Percentiles rank a stretch among this genome's conserved stretches.
These are phyloP conservation scores for Calonectria fujianensis DNA, from an alignment of 2,329 filamentous ascomycete genomes.

Conservation along the genomic window DNA sequence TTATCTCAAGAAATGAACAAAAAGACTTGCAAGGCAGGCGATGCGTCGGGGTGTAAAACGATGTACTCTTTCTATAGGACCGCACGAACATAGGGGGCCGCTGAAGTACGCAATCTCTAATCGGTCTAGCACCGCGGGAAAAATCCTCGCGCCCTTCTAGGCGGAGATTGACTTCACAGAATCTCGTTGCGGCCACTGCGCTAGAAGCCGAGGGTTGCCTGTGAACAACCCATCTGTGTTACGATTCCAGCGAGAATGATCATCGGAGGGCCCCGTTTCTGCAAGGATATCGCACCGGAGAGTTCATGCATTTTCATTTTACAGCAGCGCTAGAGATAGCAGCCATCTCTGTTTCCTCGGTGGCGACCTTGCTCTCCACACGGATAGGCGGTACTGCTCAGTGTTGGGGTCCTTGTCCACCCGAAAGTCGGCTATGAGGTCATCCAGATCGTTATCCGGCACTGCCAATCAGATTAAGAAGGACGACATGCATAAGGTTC, in stretches of 20 bases:
- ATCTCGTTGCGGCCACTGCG: neutral
- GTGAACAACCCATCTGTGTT: constrained; percentile 18
- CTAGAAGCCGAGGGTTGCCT: no score
- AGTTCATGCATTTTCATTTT: neutral
- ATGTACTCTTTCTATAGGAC: constrained; percentile 15
- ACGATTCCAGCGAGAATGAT: neutral
- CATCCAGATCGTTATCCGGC: neutral
- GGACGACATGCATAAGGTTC: constrained; percentile 1
- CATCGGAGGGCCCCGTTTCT: constrained; percentile 13
- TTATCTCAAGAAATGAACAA: neutral
- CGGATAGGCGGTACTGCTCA: neutral
- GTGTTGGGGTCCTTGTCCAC: neutral
- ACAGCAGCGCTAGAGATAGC: neutral
- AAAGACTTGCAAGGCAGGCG: neutral
- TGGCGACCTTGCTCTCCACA: neutral
- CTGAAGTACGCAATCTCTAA: neutral
- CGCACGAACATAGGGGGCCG: neutral
- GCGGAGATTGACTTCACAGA: constrained; percentile 14
- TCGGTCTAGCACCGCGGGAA: neutral
- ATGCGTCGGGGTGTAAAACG: neutral
- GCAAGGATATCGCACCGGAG: neutral
- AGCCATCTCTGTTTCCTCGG: neutral
- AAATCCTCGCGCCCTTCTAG: neutral
- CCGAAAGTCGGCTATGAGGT: neutral
- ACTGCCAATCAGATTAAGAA: constrained; percentile 3